Evolutionary conservation across 1,139 yeast species (phyloP), one percentile per base, ranked within the genome.

Genomic region (Diutina neorugosa): DNA sequence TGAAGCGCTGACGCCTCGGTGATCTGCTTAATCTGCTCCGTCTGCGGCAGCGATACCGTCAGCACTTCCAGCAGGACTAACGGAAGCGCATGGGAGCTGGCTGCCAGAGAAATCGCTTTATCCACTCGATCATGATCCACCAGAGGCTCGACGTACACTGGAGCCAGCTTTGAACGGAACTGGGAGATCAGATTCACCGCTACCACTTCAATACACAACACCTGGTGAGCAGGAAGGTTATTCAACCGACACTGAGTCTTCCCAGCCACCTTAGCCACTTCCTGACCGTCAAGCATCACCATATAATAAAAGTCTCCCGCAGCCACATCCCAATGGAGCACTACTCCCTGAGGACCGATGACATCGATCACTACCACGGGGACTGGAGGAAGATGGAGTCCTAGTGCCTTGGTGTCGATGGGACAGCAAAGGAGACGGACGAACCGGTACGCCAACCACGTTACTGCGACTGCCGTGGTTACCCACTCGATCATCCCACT

Each of bases 281-380:
- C 76, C 20, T 61, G 61, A 48, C 67, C 68, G 56, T 74, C 73
- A 31, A 74, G 67, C 51, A 71, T 57, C 23, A 74, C 57, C 12
- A 69, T 63, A 56, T 68, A 74, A 58, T 68, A 66, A 53, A 74
- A 61, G 55, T 63, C 66, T 54, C 73, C 77, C n/a, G 57, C 57
- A 53, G 68, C 69, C 21, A 73, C 65, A 57, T 73, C 78, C 79
- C 79, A 74, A 57, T 73, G 78, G 41, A 74, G 61, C 19, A 70
- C 65, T 11, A 71, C 69, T 25, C 71, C 65, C 37, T 57, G 57
- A 34, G 60, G 56, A 20, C 64, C 61, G 51, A 74, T 63, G 52
- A 69, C 64, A 59, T 74, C 78, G 37, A 74, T 66, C 56, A 76
- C 72, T 40, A 74, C 65, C 40, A 58, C 63, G 20, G 78, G 77